Conservation (phyloP, 2,329 filamentous ascomycete species). For the Ceratocystis cubensis region DNA sequence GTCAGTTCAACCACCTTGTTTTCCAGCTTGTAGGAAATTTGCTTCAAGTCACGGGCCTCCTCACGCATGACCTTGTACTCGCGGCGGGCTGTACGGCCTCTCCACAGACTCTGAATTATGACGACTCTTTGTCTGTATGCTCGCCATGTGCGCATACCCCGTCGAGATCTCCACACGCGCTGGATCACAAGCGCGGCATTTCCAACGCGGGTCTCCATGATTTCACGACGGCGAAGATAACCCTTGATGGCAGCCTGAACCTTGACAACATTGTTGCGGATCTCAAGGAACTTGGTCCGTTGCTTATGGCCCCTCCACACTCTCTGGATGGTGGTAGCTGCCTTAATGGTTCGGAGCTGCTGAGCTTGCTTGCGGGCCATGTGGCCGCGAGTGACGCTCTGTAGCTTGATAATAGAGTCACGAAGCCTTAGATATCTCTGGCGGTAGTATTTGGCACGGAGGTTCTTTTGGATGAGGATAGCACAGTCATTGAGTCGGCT, state of each 20-base stretch:
- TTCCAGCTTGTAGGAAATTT: constrained; percentile 98
- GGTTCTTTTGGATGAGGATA: constrained; percentile 97
- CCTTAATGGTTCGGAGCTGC: constrained; percentile 68
- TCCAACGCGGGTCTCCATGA: constrained; percentile 85
- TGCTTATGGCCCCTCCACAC: constrained; percentile 91
- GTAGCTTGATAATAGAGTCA: constrained; percentile 64
- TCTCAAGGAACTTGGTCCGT: constrained; percentile 62
- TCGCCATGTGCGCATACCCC: constrained; percentile 68
- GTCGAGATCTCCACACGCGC: constrained; percentile 72
- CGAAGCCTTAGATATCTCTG: constrained; percentile 80
- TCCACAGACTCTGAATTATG: constrained; percentile 85
- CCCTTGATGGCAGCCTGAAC: constrained; percentile 88
- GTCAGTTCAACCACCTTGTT: constrained; percentile 99
- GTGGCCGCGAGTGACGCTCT: constrained; percentile 65
- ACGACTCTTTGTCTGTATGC: constrained; percentile 81
- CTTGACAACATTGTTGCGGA: constrained; percentile 71
- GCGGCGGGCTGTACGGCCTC: constrained; percentile 66
- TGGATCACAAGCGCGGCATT: constrained; percentile 88
- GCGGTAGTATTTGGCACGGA: constrained; percentile 89
- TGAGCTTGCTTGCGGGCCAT: constrained; percentile 66
- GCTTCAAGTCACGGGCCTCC: constrained; percentile 94
- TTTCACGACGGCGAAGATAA: constrained; percentile 76
- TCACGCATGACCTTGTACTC: constrained; percentile 86
- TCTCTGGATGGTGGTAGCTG: constrained; percentile 86
- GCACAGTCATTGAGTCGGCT: constrained; percentile 84